Conservation (phyloP, 192 early-diverging fungal species). For the Coemansia sp. region DNA sequence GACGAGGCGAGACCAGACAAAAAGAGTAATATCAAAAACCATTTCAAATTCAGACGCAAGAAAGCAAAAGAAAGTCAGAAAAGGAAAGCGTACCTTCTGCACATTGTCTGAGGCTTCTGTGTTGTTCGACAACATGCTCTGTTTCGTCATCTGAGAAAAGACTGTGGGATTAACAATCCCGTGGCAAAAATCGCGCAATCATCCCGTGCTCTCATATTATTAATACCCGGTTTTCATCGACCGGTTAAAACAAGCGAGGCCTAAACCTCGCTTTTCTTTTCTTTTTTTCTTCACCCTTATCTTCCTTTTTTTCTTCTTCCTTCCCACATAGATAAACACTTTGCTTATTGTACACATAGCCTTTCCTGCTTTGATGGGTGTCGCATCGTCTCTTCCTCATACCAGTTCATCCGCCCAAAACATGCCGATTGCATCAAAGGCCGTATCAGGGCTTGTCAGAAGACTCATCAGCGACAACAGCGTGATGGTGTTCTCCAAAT, state of each 20-base stretch:
- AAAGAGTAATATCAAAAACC: neutral
- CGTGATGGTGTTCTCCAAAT: constrained; percentile 76
- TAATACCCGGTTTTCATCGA: no score
- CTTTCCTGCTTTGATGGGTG: constrained; percentile 12
- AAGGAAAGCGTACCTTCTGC: no score
- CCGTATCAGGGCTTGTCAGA: constrained; percentile 29
- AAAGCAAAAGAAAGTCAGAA: no score
- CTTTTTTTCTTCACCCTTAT: neutral
- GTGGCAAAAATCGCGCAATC: no score
- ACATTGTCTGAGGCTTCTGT: no score
- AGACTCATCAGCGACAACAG: constrained; percentile 37
- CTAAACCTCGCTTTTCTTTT: constrained; percentile 1
- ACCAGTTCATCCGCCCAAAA: neutral
- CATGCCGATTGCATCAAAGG: constrained; percentile 39
- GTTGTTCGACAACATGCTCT: no score
- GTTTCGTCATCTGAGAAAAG: no score
- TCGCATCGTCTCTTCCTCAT: constrained; percentile 9
- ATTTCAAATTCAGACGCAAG: no score
- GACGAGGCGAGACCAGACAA: neutral
- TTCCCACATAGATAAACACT: no score
- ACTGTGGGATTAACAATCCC: no score
- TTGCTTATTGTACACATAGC: no score
- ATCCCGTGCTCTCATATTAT: no score
- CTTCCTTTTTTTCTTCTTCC: constrained; percentile 5
- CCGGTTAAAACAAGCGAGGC: neutral